phyloP scores from a whole-genome alignment of 768 basidiomycete genomes.

The Suillus subalutaceus region DNA sequence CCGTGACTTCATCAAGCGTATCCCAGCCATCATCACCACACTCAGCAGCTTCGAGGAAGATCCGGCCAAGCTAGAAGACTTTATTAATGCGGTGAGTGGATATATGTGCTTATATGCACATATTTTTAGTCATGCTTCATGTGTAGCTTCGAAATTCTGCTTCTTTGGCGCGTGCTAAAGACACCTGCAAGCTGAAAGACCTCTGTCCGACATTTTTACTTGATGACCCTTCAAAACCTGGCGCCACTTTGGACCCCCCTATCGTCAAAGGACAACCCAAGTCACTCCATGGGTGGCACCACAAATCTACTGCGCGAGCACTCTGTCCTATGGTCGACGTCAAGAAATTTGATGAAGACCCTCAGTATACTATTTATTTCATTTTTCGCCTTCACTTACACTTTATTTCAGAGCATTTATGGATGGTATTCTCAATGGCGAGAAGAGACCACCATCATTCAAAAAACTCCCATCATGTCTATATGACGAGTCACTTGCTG shows the following conservation, averaged over 20 bases:
- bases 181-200: neutral
- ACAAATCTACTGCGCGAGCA: neutral
- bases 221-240: neutral
- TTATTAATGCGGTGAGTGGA: neutral
- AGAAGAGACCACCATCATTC: neutral
- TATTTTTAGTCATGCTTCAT: neutral
- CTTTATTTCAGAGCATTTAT: neutral
- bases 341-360: neutral
- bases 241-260: neutral
- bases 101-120: neutral
- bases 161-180: neutral
- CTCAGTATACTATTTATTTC: neutral
- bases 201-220: neutral
- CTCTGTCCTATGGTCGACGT: neutral
- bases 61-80: neutral
- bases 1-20: neutral
- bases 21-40: neutral
- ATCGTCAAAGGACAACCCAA: neutral
- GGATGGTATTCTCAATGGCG: neutral
- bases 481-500: neutral
- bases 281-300: neutral
- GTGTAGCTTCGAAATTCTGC: neutral
- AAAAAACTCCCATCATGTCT: neutral
- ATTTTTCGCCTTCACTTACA: neutral
- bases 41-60: neutral